phyloP scores from a whole-genome alignment of 2,329 filamentous ascomycete genomes.

The Sporothrix variecibatus region DNA sequence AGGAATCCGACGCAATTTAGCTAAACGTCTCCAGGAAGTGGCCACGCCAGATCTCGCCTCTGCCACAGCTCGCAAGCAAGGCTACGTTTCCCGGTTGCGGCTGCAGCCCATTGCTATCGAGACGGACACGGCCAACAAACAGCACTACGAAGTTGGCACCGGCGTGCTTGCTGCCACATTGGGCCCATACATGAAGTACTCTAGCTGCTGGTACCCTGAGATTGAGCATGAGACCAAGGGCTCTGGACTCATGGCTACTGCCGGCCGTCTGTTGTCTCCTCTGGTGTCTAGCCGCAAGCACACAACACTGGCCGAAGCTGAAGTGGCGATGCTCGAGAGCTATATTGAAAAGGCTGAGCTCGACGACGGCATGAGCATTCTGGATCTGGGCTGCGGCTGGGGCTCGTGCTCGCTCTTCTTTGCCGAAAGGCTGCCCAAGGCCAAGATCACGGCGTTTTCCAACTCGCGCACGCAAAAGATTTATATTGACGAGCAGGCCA shows the following conservation, averaged over 20 bases:
- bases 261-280: background rate
- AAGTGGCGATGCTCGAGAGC: slow-evolving; percentile 64
- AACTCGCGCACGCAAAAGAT: slow-evolving; percentile 69
- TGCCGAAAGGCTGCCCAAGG: slow-evolving; percentile 63
- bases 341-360: slow-evolving; percentile 64
- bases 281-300: slow-evolving; percentile 39
- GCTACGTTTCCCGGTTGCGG: slow-evolving; percentile 63
- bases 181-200: slow-evolving; percentile 73
- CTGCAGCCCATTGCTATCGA: slow-evolving; percentile 67
- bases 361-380: slow-evolving; percentile 60
- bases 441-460: slow-evolving; percentile 66
- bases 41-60: slow-evolving; percentile 34
- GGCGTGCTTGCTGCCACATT: slow-evolving; percentile 62
- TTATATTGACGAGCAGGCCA: slow-evolving; percentile 63
- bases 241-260: background rate
- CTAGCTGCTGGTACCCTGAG: slow-evolving; percentile 62
- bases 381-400: slow-evolving; percentile 71
- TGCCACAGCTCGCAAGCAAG: slow-evolving; percentile 52
- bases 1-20: slow-evolving; percentile 67
- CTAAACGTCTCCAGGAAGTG: slow-evolving; percentile 60
- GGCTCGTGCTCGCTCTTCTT: slow-evolving; percentile 66
- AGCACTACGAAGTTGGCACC: slow-evolving; percentile 73
- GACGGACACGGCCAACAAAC: slow-evolving; percentile 64
- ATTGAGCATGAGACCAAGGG: background rate
- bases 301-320: slow-evolving; percentile 66